These are phyloP conservation scores for Lentinula sp. DNA, from an alignment of 768 basidiomycete genomes.

Conservation along the genomic window DNA sequence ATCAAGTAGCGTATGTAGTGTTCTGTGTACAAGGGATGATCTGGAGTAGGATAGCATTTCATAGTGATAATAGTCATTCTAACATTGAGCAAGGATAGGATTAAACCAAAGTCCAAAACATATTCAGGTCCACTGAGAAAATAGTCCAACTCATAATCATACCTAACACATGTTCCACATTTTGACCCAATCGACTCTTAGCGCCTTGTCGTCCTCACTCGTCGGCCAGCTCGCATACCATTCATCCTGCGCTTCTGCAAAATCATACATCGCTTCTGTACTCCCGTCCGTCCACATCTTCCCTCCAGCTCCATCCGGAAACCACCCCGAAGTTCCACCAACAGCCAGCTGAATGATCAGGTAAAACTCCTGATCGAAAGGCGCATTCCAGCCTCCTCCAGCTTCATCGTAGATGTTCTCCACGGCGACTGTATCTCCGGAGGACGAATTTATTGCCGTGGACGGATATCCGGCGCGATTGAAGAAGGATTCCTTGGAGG, in stretches of 20 bases:
- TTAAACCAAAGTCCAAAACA: no score
- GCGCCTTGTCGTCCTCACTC: slow-evolving; percentile 49
- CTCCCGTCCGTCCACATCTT: slow-evolving; percentile 73
- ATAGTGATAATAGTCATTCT: no score
- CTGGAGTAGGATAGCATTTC: no score
- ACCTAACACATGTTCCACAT: slow-evolving; percentile 34
- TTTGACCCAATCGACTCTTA: slow-evolving; percentile 56
- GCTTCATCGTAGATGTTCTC: slow-evolving; percentile 53
- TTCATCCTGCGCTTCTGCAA: slow-evolving; percentile 48
- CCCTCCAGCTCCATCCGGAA: slow-evolving; percentile 69
- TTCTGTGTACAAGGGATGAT: no score
- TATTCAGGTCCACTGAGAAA: no score
- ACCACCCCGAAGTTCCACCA: slow-evolving; percentile 86
- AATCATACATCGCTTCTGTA: slow-evolving; percentile 61
- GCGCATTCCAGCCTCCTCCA: slow-evolving; percentile 54
- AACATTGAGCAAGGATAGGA: no score
- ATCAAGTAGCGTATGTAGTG: no score
- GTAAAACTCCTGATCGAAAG: slow-evolving; percentile 88
- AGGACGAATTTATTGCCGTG: slow-evolving; percentile 52
- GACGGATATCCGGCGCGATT: slow-evolving; percentile 61
- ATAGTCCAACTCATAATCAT: no score
- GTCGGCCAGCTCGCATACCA: slow-evolving; percentile 74
- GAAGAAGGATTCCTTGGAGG: slow-evolving; percentile 57
- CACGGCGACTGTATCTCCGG: slow-evolving; percentile 33
- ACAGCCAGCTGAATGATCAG: slow-evolving; percentile 69